A percentile compares a stretch with the other conserved stretches of the same genome.
phyloP scores from a whole-genome alignment of 1,284 basidiomycete genomes.

The Cryptococcus amylolentus region DNA sequence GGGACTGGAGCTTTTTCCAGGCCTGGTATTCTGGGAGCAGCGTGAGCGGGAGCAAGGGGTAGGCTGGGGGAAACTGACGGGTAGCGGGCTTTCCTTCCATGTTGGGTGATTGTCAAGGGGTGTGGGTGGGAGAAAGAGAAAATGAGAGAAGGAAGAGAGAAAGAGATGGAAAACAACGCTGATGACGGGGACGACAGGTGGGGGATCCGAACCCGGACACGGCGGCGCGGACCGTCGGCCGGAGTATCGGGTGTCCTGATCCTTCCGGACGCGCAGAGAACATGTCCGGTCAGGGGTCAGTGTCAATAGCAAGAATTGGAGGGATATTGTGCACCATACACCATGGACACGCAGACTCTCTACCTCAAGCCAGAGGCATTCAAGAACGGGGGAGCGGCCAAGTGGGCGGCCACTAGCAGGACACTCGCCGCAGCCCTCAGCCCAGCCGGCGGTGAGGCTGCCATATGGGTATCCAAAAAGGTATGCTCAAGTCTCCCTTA shows the following conservation, averaged over 20 bases:
- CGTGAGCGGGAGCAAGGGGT: neutral
- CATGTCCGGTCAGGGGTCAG: neutral
- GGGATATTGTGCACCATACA: neutral
- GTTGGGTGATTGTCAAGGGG: constrained; percentile 6
- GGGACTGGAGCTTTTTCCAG: constrained; percentile 86
- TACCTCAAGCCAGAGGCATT: constrained; percentile 36
- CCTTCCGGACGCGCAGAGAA: neutral
- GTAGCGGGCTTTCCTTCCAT: constrained; percentile 46
- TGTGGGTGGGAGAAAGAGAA: neutral
- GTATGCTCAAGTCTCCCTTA: constrained; percentile 13
- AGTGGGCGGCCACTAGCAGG: constrained; percentile 36
- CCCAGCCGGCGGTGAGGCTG: constrained; percentile 37
- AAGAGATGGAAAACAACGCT: neutral
- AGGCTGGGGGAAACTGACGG: constrained; percentile 20
- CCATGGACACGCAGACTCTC: constrained; percentile 2
- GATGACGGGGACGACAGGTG: neutral
- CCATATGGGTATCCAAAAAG: constrained; percentile 30
- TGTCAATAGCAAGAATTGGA: neutral
- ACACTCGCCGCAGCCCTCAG: constrained; percentile 26
- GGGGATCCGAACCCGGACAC: neutral
- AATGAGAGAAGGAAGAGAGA: neutral
- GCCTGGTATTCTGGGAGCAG: constrained; percentile 66
- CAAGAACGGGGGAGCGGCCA: constrained; percentile 21
- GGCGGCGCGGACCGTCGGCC: neutral
- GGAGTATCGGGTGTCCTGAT: neutral